Evolutionary conservation across 176 grass and related monocot species (phyloP).

Genomic region (Oryza coarctata): DNA sequence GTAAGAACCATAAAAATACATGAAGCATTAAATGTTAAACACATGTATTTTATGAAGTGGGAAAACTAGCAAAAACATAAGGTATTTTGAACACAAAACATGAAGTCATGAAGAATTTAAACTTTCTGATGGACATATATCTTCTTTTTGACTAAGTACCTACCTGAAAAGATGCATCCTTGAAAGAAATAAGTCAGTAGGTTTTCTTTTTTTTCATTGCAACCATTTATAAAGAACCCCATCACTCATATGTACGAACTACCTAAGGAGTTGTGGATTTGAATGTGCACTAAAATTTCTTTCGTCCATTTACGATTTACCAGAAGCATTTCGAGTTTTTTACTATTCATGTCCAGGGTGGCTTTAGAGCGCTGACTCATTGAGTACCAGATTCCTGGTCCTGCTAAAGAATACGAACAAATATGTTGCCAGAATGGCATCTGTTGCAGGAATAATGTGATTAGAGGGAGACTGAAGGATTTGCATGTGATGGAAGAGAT

Average conservation of each 20-base stretch:
- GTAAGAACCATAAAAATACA: background rate
- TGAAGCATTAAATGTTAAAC: background rate
- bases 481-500: background rate
- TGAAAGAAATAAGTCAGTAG: too few species aligned
- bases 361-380: background rate
- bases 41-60: background rate
- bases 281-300: background rate
- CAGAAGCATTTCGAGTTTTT: background rate
- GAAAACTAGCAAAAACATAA: slow-evolving; percentile 8
- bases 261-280: background rate
- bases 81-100: slow-evolving; percentile 22
- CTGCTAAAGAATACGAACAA: slow-evolving; percentile 10
- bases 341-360: background rate
- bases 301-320: slow-evolving; percentile 1
- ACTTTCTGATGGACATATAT: background rate
- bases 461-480: background rate
- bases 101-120: background rate
- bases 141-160: slow-evolving; percentile 16
- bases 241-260: too few species aligned
- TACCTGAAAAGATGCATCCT: background rate
- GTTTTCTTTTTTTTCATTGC: too few species aligned
- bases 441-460: background rate
- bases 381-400: slow-evolving; percentile 5
- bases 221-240: too few species aligned
- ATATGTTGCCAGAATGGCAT: background rate